phyloP scores from a whole-genome alignment of 2,329 filamentous ascomycete species.

The Aspergillus novoparasiticus region DNA sequence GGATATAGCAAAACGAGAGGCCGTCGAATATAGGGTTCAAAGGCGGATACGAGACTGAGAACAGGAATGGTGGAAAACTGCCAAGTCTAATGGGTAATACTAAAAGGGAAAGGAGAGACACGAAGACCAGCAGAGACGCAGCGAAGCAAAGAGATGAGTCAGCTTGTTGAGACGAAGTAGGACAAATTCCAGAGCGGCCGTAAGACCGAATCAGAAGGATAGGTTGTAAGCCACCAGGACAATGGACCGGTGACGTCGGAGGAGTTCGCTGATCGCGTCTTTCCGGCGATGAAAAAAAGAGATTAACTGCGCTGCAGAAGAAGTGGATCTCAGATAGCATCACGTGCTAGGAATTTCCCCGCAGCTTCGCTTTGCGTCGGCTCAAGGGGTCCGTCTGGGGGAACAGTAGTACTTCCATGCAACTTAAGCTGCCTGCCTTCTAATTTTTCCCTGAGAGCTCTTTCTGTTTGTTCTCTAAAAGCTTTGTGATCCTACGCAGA shows the following conservation, averaged over 20 bases:
- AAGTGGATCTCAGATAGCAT: constrained; percentile 9
- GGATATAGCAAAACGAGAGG: not conserved
- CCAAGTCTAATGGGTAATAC: not conserved
- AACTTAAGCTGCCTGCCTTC: constrained; percentile 9
- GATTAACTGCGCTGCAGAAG: constrained; percentile 3
- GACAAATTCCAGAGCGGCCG: not conserved
- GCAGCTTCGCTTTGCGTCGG: constrained; percentile 43
- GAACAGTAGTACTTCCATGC: constrained; percentile 5
- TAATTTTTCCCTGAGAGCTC: constrained; percentile 1
- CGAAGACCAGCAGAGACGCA: not conserved
- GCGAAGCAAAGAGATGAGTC: not conserved
- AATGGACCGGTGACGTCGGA: constrained; percentile 7
- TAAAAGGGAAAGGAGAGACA: not conserved
- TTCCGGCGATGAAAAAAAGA: constrained; percentile 4
- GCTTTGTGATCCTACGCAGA: not conserved
- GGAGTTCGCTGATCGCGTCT: constrained; percentile 4
- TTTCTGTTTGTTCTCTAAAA: not conserved
- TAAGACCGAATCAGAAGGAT: not conserved
- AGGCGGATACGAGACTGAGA: not conserved
- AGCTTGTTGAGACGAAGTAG: not conserved
- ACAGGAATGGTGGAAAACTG: not conserved
- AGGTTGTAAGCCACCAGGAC: not conserved
- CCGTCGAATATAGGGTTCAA: not conserved
- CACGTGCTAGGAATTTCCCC: constrained; percentile 34
- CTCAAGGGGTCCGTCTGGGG: constrained; percentile 23